Percentiles rank a stretch among this genome's conserved stretches.
Evolutionary conservation across 164 flowering plant species (phyloP).

Genomic region (Tetrastigma voinierianum): DNA sequence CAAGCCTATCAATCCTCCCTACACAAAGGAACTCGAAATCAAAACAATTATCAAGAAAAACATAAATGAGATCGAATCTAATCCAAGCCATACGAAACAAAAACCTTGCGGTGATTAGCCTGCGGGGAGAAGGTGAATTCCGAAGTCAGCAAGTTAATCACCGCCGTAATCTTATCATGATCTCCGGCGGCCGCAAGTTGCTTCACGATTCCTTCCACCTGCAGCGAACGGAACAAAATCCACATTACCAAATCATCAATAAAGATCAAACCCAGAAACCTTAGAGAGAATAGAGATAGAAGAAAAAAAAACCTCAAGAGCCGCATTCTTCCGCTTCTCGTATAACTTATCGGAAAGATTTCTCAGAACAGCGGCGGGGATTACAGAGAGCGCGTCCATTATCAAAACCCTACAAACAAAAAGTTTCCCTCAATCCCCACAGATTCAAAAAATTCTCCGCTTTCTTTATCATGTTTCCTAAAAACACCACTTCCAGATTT

Average conservation of each 20-base stretch:
- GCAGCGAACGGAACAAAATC: constrained; percentile 4
- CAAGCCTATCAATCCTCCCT: constrained; percentile 96
- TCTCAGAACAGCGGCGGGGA: constrained; percentile 75
- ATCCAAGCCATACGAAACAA: not conserved
- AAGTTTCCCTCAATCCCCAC: too few relatives aligned
- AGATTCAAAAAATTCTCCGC: too few relatives aligned
- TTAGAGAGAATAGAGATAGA: not conserved
- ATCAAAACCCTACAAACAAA: constrained; percentile 2
- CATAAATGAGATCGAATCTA: not conserved
- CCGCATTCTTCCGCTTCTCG: constrained; percentile 97
- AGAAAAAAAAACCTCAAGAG: constrained; percentile 81
- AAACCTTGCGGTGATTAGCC: constrained; percentile 91
- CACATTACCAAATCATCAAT: constrained; percentile 1
- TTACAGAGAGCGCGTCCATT: constrained; percentile 63
- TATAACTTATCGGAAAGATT: constrained; percentile 90
- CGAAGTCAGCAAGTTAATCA: constrained; percentile 68
- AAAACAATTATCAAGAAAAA: not conserved
- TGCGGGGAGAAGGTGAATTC: constrained; percentile 81
- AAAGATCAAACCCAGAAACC: constrained; percentile 8
- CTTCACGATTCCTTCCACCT: constrained; percentile 96
- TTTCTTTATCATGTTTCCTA: too few relatives aligned
- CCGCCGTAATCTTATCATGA: constrained; percentile 80
- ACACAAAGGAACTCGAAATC: constrained; percentile 9
- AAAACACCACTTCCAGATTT: too few relatives aligned
- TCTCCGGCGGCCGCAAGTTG: constrained; percentile 63